Conservation (phyloP, 768 basidiomycete genomes). For the Lactarius psammicola region DNA sequence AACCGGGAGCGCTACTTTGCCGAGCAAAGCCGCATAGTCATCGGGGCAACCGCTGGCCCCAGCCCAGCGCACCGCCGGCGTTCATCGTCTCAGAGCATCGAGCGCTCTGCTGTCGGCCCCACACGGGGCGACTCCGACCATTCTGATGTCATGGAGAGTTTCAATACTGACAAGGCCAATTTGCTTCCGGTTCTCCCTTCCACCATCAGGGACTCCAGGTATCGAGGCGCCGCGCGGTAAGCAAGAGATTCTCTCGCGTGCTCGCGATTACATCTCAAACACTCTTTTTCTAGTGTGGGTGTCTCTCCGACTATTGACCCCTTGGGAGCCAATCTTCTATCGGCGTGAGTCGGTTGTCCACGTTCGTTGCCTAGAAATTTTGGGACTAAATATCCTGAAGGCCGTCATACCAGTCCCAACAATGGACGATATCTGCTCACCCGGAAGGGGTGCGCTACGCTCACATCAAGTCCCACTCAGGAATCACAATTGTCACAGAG, state of each 20-base stretch:
- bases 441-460: conserved; percentile 20
- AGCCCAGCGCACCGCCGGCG: conserved; percentile 21
- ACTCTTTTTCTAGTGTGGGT: neutral
- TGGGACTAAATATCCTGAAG: neutral
- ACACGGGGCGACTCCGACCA: neutral
- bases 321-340: neutral
- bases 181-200: conserved; percentile 1
- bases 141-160: neutral
- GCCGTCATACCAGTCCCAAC: neutral
- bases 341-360: neutral
- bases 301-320: neutral
- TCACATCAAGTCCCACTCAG: neutral
- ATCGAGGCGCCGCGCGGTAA: conserved; percentile 3
- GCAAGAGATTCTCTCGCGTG: neutral
- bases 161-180: neutral
- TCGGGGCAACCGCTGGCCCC: conserved; percentile 42
- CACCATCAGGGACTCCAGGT: neutral
- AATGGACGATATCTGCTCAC: conserved; percentile 8
- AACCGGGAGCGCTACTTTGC: conserved; percentile 87
- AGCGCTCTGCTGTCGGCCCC: neutral
- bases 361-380: neutral
- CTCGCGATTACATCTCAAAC: neutral
- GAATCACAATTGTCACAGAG: conserved; percentile 14
- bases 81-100: conserved; percentile 22
- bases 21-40: conserved; percentile 76